Conservation (phyloP, 2,329 filamentous ascomycete species). For the Trematosphaeria pertusa region DNA sequence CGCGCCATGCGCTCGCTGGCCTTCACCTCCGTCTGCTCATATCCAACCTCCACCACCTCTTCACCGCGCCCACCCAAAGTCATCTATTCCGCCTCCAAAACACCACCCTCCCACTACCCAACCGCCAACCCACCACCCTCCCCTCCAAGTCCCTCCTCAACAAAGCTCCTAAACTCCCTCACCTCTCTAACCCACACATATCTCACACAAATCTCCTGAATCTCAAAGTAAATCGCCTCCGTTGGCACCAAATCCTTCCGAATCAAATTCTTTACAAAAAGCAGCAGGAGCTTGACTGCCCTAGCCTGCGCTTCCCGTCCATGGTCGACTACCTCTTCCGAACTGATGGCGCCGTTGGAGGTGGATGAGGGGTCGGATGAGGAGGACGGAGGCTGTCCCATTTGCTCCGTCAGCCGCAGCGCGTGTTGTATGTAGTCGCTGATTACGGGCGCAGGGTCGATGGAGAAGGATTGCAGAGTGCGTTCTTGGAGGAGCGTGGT, state of each 20-base stretch:
- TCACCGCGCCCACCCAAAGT: no score
- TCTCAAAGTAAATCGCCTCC: conserved; percentile 47
- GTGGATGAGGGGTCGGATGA: not conserved
- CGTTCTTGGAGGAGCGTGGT: conserved; percentile 43
- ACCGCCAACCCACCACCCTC: not conserved
- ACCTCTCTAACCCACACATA: conserved; percentile 52
- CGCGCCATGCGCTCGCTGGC: no score
- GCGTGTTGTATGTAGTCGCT: conserved; percentile 48
- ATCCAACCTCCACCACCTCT: no score
- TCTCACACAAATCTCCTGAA: conserved; percentile 49
- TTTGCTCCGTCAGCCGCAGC: conserved; percentile 44
- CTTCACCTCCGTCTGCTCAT: no score
- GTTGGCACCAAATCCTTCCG: conserved; percentile 38
- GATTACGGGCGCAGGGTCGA: conserved; percentile 39
- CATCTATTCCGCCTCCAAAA: not conserved
- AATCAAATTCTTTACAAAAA: conserved; percentile 50
- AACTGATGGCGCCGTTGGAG: conserved; percentile 10
- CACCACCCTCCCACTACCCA: not conserved
- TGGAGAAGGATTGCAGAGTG: conserved; percentile 27
- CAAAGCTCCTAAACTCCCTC: conserved; percentile 45
- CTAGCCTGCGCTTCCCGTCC: conserved; percentile 47
- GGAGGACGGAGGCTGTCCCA: conserved; percentile 28
- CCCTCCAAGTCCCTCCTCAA: conserved; percentile 27
- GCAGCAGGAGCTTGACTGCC: conserved; percentile 43
- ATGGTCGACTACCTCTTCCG: conserved; percentile 22